Evolutionary conservation across 768 basidiomycete genomes (phyloP), one percentile per base, ranked within the genome.

Genomic region (Trametes sanguinea): DNA sequence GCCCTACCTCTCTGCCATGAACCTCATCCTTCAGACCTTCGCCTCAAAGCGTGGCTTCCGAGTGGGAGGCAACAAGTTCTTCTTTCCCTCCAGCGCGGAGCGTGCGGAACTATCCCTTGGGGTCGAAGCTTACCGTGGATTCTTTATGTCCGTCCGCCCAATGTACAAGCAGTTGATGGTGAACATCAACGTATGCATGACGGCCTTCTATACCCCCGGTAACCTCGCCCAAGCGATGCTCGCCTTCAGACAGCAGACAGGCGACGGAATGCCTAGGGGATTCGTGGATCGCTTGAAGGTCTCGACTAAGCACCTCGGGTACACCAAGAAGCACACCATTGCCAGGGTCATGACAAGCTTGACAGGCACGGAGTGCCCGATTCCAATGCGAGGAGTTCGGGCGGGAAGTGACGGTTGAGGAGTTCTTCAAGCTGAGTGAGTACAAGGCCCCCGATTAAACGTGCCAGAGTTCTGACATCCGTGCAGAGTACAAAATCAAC

Each of bases 11-110:
- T 79, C 88, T 8, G 87, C 87, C 3, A 68, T 90, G 51, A 89
- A 91, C 68, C 74, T 90, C 27, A 76, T 90, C 53, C 73, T 89
- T 5, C 81, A 84, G 51, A 78, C 85, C 51, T 77, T 82, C 65
- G 81, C 86, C 13, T 78, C 80, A 66, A 75, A 81, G 35, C 75
- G 78, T 1, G 87, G 85, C 7, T 78, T 85, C n/a, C 81, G 84
- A 69, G 84, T 89, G 10, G 87, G 88, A 1, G 76, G 82, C 54
- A 86, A 87, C 62, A 80, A 85, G 11, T 89, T 84, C 72, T 90
- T 90, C 74, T 88, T 88, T 76, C 71, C 71, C 4, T 60, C 71
- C 6, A 57, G 57, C 0, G 57, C 67, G 1, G 55, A 65, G 16
- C 42, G 66, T 44, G 22, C 43, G 16, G 10, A 27, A 6, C 62